A percentile compares a stretch with the other conserved stretches of the same genome.
These are phyloP conservation scores for Andrographis paniculata DNA, from an alignment of 305 asterid genomes.

Conservation along the genomic window DNA sequence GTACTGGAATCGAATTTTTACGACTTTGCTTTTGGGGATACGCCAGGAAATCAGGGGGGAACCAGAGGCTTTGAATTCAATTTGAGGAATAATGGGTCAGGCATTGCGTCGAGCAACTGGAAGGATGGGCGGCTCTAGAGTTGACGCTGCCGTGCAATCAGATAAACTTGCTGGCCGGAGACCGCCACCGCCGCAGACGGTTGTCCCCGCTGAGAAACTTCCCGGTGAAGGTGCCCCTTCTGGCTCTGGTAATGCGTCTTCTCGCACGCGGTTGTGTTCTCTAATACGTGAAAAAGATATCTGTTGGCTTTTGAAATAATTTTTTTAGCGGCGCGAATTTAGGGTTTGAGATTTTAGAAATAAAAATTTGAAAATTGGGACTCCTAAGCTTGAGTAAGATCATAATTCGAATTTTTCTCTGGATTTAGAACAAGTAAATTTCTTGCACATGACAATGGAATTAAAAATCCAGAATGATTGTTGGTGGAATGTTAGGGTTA, in stretches of 20 bases:
- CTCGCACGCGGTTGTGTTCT: neutral
- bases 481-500: too few relatives aligned
- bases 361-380: too few relatives aligned
- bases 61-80: neutral
- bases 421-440: too few relatives aligned
- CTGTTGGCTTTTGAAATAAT: neutral
- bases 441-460: too few relatives aligned
- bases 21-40: neutral
- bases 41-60: slow-evolving; percentile 8
- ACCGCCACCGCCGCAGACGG: slow-evolving; percentile 22
- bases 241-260: slow-evolving; percentile 31
- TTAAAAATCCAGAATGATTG: too few relatives aligned
- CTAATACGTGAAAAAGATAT: neutral
- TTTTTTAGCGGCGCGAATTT: neutral
- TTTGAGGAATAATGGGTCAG: slow-evolving; percentile 60
- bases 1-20: neutral
- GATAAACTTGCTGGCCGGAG: slow-evolving; percentile 36
- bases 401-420: too few relatives aligned
- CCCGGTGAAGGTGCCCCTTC: slow-evolving; percentile 24
- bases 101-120: slow-evolving; percentile 94
- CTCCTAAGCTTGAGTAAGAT: too few relatives aligned
- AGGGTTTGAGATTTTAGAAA: neutral
- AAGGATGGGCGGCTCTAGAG: slow-evolving; percentile 43
- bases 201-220: slow-evolving; percentile 25
- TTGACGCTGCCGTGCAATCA: slow-evolving; percentile 38